These are phyloP conservation scores for Leishmania amazonensis DNA, from an alignment of 208 protist genomes.

Conservation along the genomic window DNA sequence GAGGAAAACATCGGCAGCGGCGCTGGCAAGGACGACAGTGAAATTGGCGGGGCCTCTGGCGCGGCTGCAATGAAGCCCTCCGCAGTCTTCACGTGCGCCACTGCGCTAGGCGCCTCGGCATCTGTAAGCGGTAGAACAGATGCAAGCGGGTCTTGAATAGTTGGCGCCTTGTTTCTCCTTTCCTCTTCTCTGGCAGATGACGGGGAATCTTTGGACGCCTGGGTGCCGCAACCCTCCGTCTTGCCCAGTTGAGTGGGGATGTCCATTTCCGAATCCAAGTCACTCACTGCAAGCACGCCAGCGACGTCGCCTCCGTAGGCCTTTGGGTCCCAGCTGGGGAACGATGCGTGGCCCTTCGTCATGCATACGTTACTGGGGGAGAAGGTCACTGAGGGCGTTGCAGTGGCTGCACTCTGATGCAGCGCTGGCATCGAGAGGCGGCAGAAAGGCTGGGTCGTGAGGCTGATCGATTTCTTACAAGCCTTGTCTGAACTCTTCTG, in stretches of 20 bases:
- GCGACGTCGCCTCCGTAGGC: conserved; percentile 28
- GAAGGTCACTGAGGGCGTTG: not conserved
- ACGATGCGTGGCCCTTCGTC: conserved; percentile 14
- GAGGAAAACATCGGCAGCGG: conserved; percentile 26
- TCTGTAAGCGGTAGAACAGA: not conserved
- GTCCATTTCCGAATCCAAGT: conserved; percentile 19
- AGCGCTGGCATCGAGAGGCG: conserved; percentile 9
- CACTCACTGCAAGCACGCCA: conserved; percentile 24
- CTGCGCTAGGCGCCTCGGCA: not conserved
- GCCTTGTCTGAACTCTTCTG: not conserved
- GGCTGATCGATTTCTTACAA: not conserved
- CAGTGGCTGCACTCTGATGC: not conserved
- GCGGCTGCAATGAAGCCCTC: conserved; percentile 6
- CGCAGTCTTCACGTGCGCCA: not conserved
- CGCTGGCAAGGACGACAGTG: not conserved
- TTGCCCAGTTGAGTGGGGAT: not conserved
- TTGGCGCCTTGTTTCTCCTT: not conserved
- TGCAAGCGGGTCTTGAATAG: not conserved
- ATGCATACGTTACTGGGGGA: not conserved
- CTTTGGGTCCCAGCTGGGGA: conserved; percentile 34
- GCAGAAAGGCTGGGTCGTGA: not conserved
- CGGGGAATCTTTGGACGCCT: not conserved
- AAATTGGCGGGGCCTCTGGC: not conserved
- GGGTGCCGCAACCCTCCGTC: not conserved
- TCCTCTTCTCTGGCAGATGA: not conserved